These are phyloP conservation scores for Aspergillus affinis DNA, from an alignment of 495 filamentous ascomycete genomes.

Conservation along the genomic window DNA sequence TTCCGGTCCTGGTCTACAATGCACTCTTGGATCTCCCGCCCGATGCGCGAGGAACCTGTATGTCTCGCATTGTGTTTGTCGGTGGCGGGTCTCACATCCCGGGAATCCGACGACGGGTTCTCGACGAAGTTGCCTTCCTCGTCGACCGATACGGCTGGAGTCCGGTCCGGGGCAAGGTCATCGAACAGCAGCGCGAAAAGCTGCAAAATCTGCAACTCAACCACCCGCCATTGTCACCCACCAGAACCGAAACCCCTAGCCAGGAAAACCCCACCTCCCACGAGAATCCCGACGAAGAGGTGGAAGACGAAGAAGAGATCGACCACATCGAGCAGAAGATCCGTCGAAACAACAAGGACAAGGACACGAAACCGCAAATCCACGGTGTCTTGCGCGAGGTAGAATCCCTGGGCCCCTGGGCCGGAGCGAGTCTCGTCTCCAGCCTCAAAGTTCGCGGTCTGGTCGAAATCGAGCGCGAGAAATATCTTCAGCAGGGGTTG, in stretches of 20 bases:
- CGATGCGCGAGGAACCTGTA: conserved; percentile 79
- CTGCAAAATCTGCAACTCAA: conserved; percentile 45
- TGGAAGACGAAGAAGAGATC: conserved; percentile 45
- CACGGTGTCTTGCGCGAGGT: conserved; percentile 69
- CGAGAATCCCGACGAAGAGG: conserved; percentile 28
- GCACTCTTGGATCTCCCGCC: conserved; percentile 72
- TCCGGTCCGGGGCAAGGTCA: conserved; percentile 60
- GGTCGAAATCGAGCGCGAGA: conserved; percentile 82
- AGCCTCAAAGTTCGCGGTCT: conserved; percentile 75
- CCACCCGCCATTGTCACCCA: conserved; percentile 18
- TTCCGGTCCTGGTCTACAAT: conserved; percentile 72
- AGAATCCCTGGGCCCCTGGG: conserved; percentile 85
- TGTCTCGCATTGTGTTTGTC: conserved; percentile 86
- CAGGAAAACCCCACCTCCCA: conserved; percentile 9
- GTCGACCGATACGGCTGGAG: conserved; percentile 75
- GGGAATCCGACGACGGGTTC: conserved; percentile 75
- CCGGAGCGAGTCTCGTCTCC: conserved; percentile 78
- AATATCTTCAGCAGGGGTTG: conserved; percentile 74
- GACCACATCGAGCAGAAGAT: conserved; percentile 68
- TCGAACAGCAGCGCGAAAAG: conserved; percentile 54
- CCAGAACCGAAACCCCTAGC: conserved; percentile 7
- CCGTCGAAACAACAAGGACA: conserved; percentile 43
- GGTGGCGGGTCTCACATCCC: conserved; percentile 79
- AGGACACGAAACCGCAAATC: conserved; percentile 42
- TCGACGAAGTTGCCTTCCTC: conserved; percentile 68